phyloP scores from a whole-genome alignment of 164 flowering plant species.

The Stephania japonica region DNA sequence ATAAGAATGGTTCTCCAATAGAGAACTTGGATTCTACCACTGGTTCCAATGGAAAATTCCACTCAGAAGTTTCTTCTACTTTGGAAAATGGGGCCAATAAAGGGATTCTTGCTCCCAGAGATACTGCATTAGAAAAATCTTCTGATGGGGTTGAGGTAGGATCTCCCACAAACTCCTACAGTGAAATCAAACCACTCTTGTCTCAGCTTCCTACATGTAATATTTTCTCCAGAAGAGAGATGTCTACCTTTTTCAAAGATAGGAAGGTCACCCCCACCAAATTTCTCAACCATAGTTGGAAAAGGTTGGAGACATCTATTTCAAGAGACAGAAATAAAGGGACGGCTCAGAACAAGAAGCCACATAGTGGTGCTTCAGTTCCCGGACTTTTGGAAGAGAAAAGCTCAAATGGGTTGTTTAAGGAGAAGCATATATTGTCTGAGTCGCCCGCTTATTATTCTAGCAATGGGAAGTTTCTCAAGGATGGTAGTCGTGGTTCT shows the following conservation, averaged over 20 bases:
- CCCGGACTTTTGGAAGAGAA: conserved; percentile 18
- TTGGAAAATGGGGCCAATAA: conserved; percentile 20
- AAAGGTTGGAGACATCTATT: conserved; percentile 29
- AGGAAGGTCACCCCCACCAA: conserved; percentile 48
- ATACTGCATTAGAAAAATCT: conserved; percentile 10
- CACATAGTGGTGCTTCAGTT: conserved; percentile 7
- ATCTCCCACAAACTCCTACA: conserved; percentile 17
- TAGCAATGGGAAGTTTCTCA: conserved; percentile 20
- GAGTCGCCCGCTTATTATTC: conserved; percentile 14
- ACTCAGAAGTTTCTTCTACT: conserved; percentile 12
- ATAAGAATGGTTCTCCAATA: conserved; percentile 23
- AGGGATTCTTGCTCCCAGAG: conserved; percentile 17
- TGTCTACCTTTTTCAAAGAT: conserved; percentile 52
- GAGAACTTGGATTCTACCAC: conserved; percentile 15
- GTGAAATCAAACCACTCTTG: conserved; percentile 52
- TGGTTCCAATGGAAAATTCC: conserved; percentile 15
- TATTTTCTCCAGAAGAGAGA: conserved; percentile 69
- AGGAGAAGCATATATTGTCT: conserved; percentile 12
- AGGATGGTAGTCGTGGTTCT: conserved; percentile 19
- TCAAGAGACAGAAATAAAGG: conserved; percentile 24
- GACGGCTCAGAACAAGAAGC: conserved; percentile 16
- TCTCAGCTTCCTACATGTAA: conserved; percentile 71
- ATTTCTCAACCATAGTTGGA: conserved; percentile 31
- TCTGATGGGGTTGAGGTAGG: conserved; percentile 17
- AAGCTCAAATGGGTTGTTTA: conserved; percentile 31